phyloP scores from a whole-genome alignment of 306 rosid species.

The Cicer arietinum region DNA sequence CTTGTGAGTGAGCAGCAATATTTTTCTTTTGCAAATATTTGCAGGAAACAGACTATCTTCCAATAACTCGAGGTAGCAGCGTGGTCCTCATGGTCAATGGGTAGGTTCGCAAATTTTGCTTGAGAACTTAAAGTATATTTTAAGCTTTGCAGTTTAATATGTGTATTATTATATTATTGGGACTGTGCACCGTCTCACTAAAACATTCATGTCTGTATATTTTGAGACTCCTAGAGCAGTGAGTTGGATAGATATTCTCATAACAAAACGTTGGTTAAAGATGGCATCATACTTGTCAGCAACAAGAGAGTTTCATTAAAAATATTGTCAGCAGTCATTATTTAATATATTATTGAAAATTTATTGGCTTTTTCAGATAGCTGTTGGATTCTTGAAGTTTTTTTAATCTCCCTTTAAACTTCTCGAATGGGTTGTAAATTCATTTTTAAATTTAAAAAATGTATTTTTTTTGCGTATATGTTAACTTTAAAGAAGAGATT shows the following conservation, averaged over 20 bases:
- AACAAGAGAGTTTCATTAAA: conserved; percentile 20
- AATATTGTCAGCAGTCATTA: background rate
- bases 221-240: conserved; percentile 8
- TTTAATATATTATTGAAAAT: conserved; percentile 20
- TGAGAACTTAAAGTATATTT: conserved; percentile 14
- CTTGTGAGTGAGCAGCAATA: conserved; percentile 24
- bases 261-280: conserved; percentile 24
- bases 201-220: background rate
- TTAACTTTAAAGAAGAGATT: background rate
- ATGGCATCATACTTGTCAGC: background rate
- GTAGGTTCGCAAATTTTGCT: conserved; percentile 53
- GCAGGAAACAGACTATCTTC: conserved; percentile 93
- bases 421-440: conserved; percentile 6
- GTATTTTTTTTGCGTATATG: background rate
- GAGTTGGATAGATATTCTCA: conserved; percentile 25
- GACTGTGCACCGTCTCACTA: background rate
- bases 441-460: background rate
- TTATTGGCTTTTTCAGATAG: conserved; percentile 15
- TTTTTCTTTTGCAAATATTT: conserved; percentile 32
- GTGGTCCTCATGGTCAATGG: conserved; percentile 96
- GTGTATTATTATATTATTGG: conserved; percentile 35
- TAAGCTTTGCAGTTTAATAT: conserved; percentile 2
- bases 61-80: conserved; percentile 82
- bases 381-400: conserved; percentile 2
- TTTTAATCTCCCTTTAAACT: conserved; percentile 15